Evolutionary conservation across 768 basidiomycete species (phyloP).

Genomic region (Psilocybe azurescens): DNA sequence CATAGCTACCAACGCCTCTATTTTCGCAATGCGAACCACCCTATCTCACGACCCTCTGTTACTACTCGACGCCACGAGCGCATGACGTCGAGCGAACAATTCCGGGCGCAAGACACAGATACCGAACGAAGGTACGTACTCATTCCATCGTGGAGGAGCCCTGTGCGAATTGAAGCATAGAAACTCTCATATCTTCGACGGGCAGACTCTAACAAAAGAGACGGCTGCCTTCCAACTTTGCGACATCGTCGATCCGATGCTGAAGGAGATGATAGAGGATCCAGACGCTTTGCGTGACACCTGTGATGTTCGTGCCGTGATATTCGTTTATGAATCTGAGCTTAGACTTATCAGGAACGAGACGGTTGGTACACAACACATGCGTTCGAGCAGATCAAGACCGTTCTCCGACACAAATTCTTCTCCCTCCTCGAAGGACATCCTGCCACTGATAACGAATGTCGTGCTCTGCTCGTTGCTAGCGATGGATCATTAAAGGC

Average conservation of each 20-base stretch:
- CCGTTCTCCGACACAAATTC: constrained; percentile 85
- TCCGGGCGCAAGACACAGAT: constrained; percentile 44
- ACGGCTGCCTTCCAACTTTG: constrained; percentile 94
- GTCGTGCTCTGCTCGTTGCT: constrained; percentile 60
- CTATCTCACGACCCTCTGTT: constrained; percentile 79
- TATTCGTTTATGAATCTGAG: not conserved
- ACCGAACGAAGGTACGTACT: constrained; percentile 50
- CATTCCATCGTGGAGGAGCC: not conserved
- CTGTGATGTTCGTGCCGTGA: constrained; percentile 66
- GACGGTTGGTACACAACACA: constrained; percentile 89
- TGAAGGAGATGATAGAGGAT: constrained; percentile 81
- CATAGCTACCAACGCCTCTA: constrained; percentile 89
- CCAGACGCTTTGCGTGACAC: constrained; percentile 68
- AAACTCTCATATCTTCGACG: constrained; percentile 89
- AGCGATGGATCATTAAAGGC: constrained; percentile 45
- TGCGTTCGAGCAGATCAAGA: constrained; percentile 83
- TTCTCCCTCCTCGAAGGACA: constrained; percentile 78
- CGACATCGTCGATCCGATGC: constrained; percentile 88
- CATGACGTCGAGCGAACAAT: constrained; percentile 44
- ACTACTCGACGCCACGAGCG: constrained; percentile 68
- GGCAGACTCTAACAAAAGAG: constrained; percentile 76
- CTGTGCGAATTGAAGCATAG: constrained; percentile 32
- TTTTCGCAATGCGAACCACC: constrained; percentile 88
- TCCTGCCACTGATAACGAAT: constrained; percentile 75
- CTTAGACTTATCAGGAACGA: constrained; percentile 55